Evolutionary conservation across 1,284 basidiomycete species (phyloP), one percentile per base, ranked within the genome.

Genomic region (Xanthoconium separans): DNA sequence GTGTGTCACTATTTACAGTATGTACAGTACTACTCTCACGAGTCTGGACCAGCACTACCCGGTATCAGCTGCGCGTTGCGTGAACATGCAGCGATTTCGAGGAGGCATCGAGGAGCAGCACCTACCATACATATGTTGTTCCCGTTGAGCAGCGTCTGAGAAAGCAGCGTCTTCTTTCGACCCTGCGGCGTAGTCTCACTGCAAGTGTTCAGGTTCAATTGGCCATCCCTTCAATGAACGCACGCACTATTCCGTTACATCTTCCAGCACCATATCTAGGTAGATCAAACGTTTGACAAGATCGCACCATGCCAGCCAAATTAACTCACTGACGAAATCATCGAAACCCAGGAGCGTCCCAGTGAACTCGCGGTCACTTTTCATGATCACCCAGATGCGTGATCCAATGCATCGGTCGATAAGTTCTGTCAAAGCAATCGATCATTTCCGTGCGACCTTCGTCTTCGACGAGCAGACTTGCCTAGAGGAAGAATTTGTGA

Each of bases 81-180:
- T 53, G 30, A 53, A 48, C 31, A 49, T 48, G 30, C 20, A 31
- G 16, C 31, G 24, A 27, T 27, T 8, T 27, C 20, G 10, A 48
- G 29, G 45, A 22, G 6, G 10, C 5, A 10, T 36, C 13, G 22
- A 47, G 13, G 58, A 7, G 18, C 13, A 45, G 44, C 51, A 66
- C 77, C 59, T 72, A 96, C 95, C 89, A 99, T 97, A 69, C 94
- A 95, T 54, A 99, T 98, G 64, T 97, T 98, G 75, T 97, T 98
- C 11, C 96, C 96, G 66, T 99, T 99, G 56, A 99, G 73, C 44
- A 99, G 77, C 20, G 96, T 99, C 74, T 98, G 93, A 6, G 87
- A 83, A 22, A 99, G 80, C 57, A 86, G 82, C 10, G 90, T 97
- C 72, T 84, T 86, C 68, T 91, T 93, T 58, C 79, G 78, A 13